Percentiles rank a stretch among this genome's conserved stretches.
These are phyloP conservation scores for Encephalitozoon romaleae DNA, from an alignment of 371 early-diverging fungal species.

Conservation along the genomic window DNA sequence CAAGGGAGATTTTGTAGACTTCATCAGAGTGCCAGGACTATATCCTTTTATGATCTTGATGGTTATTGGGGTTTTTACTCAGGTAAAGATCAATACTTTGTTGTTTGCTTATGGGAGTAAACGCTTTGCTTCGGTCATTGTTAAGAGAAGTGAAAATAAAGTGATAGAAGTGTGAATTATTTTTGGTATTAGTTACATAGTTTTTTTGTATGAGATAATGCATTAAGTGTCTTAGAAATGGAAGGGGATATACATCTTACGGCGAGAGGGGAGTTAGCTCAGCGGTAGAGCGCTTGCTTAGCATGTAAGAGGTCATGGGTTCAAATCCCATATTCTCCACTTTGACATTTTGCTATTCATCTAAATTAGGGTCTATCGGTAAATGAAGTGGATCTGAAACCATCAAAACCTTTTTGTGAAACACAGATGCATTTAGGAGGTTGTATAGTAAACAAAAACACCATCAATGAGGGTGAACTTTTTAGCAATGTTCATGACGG, in stretches of 20 bases:
- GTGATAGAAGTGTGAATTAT: background rate
- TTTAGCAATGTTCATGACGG: background rate
- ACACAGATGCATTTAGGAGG: background rate
- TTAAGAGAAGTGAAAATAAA: slow-evolving; percentile 1
- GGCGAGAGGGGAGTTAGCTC: slow-evolving; percentile 53
- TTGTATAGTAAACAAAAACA: background rate
- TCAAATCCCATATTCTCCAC: slow-evolving; percentile 61
- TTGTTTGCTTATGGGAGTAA: background rate
- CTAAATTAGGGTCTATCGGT: too few relatives aligned
- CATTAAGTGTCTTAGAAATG: too few relatives aligned
- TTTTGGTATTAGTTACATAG: too few relatives aligned
- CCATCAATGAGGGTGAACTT: background rate
- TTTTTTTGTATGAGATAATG: too few relatives aligned
- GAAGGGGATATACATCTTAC: too few relatives aligned
- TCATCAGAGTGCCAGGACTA: background rate
- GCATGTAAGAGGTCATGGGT: slow-evolving; percentile 63
- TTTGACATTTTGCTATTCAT: background rate
- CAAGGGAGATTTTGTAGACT: background rate
- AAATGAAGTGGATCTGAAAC: background rate
- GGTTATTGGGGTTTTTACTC: background rate
- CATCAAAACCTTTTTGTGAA: background rate
- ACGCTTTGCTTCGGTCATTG: background rate
- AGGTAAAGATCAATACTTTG: background rate
- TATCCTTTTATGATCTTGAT: background rate
- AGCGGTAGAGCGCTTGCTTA: slow-evolving; percentile 63